These are phyloP conservation scores for Plasmodiophora brassicae DNA, from an alignment of 208 protist genomes.

Conservation along the genomic window DNA sequence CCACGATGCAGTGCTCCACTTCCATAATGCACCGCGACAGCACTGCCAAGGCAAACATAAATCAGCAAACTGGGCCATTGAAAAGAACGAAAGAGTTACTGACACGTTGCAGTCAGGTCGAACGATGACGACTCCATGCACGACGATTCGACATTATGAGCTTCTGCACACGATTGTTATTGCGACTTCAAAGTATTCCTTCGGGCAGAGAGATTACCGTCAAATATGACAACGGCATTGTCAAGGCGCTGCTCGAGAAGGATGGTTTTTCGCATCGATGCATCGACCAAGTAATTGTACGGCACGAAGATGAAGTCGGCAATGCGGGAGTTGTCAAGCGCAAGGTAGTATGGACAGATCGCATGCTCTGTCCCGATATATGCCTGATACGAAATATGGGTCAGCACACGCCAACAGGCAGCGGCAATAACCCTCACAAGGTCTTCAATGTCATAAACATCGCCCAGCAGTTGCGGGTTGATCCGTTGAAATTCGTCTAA, in stretches of 20 bases:
- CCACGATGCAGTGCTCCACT: background rate
- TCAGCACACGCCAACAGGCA: background rate
- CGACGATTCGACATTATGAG: constrained; percentile 28
- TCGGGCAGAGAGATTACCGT: background rate
- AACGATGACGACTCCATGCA: constrained; percentile 1
- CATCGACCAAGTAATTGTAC: constrained; percentile 16
- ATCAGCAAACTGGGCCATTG: background rate
- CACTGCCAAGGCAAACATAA: background rate
- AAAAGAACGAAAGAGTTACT: background rate
- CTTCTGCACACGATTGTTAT: background rate
- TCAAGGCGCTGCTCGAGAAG: background rate
- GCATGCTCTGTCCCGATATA: background rate
- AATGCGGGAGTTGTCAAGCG: background rate
- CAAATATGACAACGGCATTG: background rate
- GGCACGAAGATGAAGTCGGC: constrained; percentile 14
- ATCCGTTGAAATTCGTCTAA: background rate
- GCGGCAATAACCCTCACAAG: background rate
- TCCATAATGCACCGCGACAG: background rate
- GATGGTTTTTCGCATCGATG: background rate
- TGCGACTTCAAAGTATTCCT: too few species aligned
- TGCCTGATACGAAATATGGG: background rate
- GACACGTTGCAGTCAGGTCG: constrained; percentile 18
- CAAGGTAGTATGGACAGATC: constrained; percentile 9
- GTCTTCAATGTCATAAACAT: constrained; percentile 13
- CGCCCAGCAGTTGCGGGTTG: background rate